Percentiles rank a stretch among this genome's conserved stretches.
Conservation (phyloP, 306 rosid species). For the Argentina anserina region DNA sequence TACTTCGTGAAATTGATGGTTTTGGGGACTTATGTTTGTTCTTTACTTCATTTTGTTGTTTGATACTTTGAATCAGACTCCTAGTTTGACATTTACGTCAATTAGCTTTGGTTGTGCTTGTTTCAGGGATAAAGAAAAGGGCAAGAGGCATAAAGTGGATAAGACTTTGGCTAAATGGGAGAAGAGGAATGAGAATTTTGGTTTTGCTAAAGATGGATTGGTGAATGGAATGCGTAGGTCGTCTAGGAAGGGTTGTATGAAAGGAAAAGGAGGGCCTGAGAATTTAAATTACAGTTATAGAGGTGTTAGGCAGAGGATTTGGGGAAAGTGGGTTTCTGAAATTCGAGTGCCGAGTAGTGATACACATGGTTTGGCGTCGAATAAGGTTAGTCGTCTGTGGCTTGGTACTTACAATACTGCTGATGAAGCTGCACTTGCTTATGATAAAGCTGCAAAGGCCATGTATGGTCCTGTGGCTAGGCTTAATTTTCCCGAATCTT, state of each 20-base stretch:
- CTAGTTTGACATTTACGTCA: not conserved
- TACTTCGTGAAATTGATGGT: not conserved
- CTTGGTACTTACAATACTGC: constrained; percentile 91
- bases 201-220: constrained; percentile 35
- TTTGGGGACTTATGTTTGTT: not conserved
- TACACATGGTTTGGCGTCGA: not conserved
- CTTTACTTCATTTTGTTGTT: not conserved
- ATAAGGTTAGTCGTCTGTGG: constrained; percentile 64
- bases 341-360: constrained; percentile 60
- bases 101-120: not conserved
- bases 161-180: constrained; percentile 67
- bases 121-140: constrained; percentile 41
- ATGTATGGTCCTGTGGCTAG: constrained; percentile 72
- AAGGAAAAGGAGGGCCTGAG: constrained; percentile 95
- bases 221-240: constrained; percentile 1
- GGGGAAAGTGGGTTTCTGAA: constrained; percentile 97
- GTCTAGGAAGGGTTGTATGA: constrained; percentile 86
- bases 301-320: constrained; percentile 89
- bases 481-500: constrained; percentile 53
- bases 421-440: constrained; percentile 72
- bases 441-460: constrained; percentile 80
- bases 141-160: constrained; percentile 43
- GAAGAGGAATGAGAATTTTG: constrained; percentile 35
- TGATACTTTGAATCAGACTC: not conserved
- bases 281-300: constrained; percentile 62